phyloP scores from a whole-genome alignment of 306 rosid species.

The Clitoria ternatea region DNA sequence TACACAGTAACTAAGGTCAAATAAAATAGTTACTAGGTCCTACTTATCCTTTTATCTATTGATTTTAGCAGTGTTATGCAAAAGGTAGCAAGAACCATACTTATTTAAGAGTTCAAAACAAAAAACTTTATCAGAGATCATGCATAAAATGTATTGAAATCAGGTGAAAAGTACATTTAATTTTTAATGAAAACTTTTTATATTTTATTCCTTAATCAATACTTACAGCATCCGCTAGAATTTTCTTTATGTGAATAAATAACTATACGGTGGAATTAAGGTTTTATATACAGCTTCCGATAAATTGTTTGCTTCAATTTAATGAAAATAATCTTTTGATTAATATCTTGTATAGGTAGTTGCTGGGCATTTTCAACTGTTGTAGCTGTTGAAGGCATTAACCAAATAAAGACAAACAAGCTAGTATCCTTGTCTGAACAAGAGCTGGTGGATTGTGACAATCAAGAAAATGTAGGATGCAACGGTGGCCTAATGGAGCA shows the following conservation, averaged over 20 bases:
- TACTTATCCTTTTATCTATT: background rate
- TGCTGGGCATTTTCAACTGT: constrained; percentile 61
- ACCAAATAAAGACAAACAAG: constrained; percentile 43
- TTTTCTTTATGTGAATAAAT: too few species aligned
- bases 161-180: too few species aligned
- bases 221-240: too few species aligned
- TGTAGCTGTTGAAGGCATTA: constrained; percentile 56
- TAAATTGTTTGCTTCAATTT: background rate
- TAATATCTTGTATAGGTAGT: constrained; percentile 35
- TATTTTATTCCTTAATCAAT: too few species aligned
- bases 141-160: too few species aligned
- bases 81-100: too few species aligned
- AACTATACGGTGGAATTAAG: background rate
- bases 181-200: too few species aligned
- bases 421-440: constrained; percentile 49
- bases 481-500: constrained; percentile 53
- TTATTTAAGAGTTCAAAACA: too few species aligned
- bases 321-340: background rate
- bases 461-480: constrained; percentile 39
- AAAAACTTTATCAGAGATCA: too few species aligned
- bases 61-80: too few species aligned
- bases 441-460: constrained; percentile 52
- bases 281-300: background rate
- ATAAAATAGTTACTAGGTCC: too few species aligned
- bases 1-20: too few species aligned